Conservation (phyloP, 129 eudicot genomes). For the Tagetes erecta region DNA sequence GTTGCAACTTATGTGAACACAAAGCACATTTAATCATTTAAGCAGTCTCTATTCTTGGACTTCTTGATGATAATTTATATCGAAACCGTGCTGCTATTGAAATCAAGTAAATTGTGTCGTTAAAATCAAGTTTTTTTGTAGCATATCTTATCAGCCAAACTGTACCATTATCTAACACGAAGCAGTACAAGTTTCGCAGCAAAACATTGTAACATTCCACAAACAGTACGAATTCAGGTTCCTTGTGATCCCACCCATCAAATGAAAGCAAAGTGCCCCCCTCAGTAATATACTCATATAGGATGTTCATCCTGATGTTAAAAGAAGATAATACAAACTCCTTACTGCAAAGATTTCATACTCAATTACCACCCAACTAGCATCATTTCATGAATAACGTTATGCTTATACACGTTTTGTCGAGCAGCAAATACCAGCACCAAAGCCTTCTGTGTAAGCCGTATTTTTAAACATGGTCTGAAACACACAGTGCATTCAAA, state of each 20-base stretch:
- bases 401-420: conserved; percentile 41
- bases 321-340: not conserved
- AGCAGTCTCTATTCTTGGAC: too few relatives aligned
- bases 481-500: conserved; percentile 18
- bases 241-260: not conserved
- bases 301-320: not conserved
- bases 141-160: not conserved
- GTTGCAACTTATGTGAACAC: too few relatives aligned
- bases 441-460: conserved; percentile 83
- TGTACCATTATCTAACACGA: not conserved
- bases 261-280: not conserved
- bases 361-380: conserved; percentile 12
- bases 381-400: conserved; percentile 7
- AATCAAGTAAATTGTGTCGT: too few relatives aligned
- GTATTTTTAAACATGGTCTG: conserved; percentile 76
- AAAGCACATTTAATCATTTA: too few relatives aligned
- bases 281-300: not conserved
- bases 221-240: not conserved
- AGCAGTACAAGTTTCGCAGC: conserved; percentile 10
- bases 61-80: too few relatives aligned
- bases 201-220: not conserved
- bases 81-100: too few relatives aligned
- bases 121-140: not conserved
- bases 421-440: conserved; percentile 57
- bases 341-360: not conserved